Evolutionary conservation across 306 rosid genomes (phyloP).

Genomic region (Luffa aegyptiaca): DNA sequence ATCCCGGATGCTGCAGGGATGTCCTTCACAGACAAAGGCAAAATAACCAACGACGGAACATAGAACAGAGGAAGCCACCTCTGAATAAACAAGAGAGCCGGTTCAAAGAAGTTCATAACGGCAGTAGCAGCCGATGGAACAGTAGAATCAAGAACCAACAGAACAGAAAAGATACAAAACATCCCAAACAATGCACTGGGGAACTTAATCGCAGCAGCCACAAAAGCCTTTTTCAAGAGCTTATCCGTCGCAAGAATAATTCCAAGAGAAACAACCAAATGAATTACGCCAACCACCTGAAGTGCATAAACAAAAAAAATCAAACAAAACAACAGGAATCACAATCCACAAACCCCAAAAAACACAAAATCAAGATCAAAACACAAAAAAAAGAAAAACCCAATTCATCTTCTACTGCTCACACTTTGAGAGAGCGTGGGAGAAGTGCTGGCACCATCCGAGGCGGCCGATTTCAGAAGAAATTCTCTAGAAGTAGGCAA

Average conservation of each 20-base stretch:
- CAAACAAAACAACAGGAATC: not conserved
- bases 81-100: slow-evolving; percentile 79
- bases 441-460: slow-evolving; percentile 39
- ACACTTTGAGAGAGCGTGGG: slow-evolving; percentile 43
- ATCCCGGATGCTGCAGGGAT: slow-evolving; percentile 83
- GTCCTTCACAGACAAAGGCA: slow-evolving; percentile 74
- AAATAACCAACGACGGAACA: slow-evolving; percentile 78
- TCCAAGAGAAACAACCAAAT: slow-evolving; percentile 69
- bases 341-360: not conserved
- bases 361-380: not conserved
- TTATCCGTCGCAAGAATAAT: slow-evolving; percentile 51
- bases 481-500: slow-evolving; percentile 11
- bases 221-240: slow-evolving; percentile 55
- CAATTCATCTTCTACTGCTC: not conserved
- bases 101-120: slow-evolving; percentile 70
- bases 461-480: slow-evolving; percentile 29
- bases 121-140: slow-evolving; percentile 53
- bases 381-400: too few species aligned
- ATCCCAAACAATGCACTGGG: slow-evolving; percentile 94
- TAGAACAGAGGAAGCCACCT: slow-evolving; percentile 93
- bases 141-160: slow-evolving; percentile 53
- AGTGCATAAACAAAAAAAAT: not conserved
- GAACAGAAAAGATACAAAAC: slow-evolving; percentile 81
- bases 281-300: slow-evolving; percentile 49
- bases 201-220: slow-evolving; percentile 67